phyloP scores from a whole-genome alignment of 495 filamentous ascomycete genomes.

The Aspergillus sparsus region DNA sequence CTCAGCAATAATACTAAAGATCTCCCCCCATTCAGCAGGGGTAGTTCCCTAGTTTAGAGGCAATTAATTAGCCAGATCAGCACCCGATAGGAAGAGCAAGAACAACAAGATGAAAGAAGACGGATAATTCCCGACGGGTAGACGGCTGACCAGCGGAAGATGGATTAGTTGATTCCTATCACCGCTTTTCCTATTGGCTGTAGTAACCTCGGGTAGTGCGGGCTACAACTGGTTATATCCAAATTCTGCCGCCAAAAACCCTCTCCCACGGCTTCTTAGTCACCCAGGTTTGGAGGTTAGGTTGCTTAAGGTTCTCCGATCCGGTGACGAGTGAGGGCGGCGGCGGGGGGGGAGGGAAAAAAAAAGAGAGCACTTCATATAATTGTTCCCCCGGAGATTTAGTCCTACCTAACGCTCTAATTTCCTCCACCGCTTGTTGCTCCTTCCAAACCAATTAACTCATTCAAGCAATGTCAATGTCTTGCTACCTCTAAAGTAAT shows the following conservation, averaged over 20 bases:
- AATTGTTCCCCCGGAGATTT: conserved; percentile 2
- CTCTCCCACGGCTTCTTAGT: conserved; percentile 12
- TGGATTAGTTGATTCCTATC: conserved; percentile 31
- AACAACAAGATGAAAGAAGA: neutral
- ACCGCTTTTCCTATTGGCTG: conserved; percentile 33
- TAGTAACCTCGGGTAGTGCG: conserved; percentile 27
- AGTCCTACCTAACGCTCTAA: neutral
- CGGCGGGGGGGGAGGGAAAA: too few species aligned
- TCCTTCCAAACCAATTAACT: neutral
- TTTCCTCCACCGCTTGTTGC: conserved; percentile 1
- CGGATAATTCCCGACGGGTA: conserved; percentile 3
- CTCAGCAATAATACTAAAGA: too few species aligned
- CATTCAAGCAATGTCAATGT: conserved; percentile 6
- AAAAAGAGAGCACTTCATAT: neutral
- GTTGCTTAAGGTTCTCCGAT: neutral
- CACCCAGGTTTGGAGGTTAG: neutral
- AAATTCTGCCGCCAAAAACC: neutral
- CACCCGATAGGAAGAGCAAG: too few species aligned
- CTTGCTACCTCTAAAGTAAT: neutral
- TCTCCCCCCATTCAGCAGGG: too few species aligned
- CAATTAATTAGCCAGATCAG: too few species aligned
- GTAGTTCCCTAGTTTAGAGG: too few species aligned
- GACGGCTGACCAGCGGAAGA: conserved; percentile 15
- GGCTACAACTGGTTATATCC: conserved; percentile 35
- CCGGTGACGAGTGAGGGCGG: neutral